Conservation (phyloP, 495 filamentous ascomycete species). For the Daldinia grandis region DNA sequence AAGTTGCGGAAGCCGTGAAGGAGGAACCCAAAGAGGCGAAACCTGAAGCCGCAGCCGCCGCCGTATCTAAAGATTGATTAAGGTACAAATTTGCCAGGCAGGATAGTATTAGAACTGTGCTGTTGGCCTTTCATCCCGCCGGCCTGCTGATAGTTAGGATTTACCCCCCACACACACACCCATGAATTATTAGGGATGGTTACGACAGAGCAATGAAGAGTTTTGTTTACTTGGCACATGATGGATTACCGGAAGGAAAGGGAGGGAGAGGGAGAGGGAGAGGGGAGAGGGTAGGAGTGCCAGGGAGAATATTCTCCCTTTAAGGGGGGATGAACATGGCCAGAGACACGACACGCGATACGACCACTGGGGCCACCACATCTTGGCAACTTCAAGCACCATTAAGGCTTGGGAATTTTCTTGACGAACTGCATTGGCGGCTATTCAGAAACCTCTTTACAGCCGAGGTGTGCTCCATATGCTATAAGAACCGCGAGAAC, state of each 20-base stretch:
- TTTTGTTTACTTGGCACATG: slow-evolving; percentile 40
- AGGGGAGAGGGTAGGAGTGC: slow-evolving; percentile 2
- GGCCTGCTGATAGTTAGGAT: slow-evolving; percentile 30
- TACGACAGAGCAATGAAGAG: slow-evolving; percentile 38
- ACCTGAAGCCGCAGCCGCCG: slow-evolving; percentile 23
- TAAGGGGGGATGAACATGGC: slow-evolving; percentile 13
- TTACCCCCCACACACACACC: slow-evolving; percentile 16
- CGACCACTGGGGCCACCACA: slow-evolving; percentile 18
- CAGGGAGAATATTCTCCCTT: slow-evolving; percentile 19
- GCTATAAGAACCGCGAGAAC: slow-evolving; percentile 29
- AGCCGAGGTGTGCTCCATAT: slow-evolving; percentile 23
- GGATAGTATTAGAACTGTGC: slow-evolving; percentile 30
- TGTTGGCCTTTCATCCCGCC: slow-evolving; percentile 11
- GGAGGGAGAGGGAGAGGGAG: neutral
- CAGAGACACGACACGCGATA: slow-evolving; percentile 36
- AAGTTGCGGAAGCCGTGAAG: slow-evolving; percentile 29
- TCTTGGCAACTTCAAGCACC: slow-evolving; percentile 7
- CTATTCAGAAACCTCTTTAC: slow-evolving; percentile 23
- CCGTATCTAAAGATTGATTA: slow-evolving; percentile 40
- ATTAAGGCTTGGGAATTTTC: slow-evolving; percentile 8
- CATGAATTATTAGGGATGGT: slow-evolving; percentile 23
- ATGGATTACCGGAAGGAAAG: slow-evolving; percentile 20
- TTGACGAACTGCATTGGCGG: slow-evolving; percentile 17
- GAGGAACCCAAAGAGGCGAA: slow-evolving; percentile 42
- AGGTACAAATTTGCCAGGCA: slow-evolving; percentile 20